Evolutionary conservation across 108 stramenopile genomes (phyloP).

Genomic region (Stephanodiscus minutulus): DNA sequence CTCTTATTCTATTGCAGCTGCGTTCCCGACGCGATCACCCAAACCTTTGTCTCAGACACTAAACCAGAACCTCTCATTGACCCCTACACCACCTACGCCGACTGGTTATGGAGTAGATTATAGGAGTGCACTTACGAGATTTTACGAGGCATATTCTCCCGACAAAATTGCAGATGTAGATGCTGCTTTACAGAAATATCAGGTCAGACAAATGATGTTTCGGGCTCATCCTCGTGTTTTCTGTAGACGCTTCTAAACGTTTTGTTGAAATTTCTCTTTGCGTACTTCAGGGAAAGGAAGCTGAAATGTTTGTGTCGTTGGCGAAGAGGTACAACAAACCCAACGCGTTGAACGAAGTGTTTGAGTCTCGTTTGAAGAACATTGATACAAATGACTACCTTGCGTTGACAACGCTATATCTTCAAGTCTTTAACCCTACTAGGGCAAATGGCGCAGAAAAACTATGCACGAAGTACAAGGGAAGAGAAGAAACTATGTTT

Average conservation of each 20-base stretch:
- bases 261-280: conserved; percentile 2
- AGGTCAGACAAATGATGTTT: conserved; percentile 38
- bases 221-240: neutral
- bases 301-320: conserved; percentile 68
- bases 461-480: conserved; percentile 32
- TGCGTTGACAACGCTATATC: conserved; percentile 30
- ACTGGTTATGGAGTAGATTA: conserved; percentile 49
- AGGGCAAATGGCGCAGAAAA: conserved; percentile 24
- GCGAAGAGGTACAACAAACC: conserved; percentile 62
- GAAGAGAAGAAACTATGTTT: conserved; percentile 31
- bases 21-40: conserved; percentile 28
- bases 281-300: conserved; percentile 51
- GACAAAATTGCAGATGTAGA: conserved; percentile 69
- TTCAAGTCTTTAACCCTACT: conserved; percentile 44
- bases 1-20: conserved; percentile 17
- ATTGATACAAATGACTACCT: conserved; percentile 30
- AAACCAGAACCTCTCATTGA: neutral
- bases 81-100: neutral
- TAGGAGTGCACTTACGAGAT: conserved; percentile 55
- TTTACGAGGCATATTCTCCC: conserved; percentile 72
- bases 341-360: conserved; percentile 59
- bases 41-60: conserved; percentile 23
- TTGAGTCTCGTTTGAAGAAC: conserved; percentile 17
- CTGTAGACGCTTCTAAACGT: neutral
- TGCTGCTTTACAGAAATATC: conserved; percentile 66